A percentile compares a stretch with the other conserved stretches of the same genome.
phyloP scores from a whole-genome alignment of 2,329 filamentous ascomycete species.

The Sphaerostilbella broomeana region DNA sequence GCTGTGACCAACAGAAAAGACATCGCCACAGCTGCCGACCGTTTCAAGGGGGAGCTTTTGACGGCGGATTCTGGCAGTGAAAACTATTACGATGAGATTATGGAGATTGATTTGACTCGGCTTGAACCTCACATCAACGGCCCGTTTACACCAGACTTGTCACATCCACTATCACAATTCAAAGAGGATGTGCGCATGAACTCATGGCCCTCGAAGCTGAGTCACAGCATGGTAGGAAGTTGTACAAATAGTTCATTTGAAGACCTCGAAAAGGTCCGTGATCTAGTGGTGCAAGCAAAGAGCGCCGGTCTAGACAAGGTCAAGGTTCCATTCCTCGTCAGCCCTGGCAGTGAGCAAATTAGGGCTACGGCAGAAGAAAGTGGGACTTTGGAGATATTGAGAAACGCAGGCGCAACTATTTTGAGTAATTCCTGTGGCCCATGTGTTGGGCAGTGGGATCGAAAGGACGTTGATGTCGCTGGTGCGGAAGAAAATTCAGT shows the following conservation, averaged over 20 bases:
- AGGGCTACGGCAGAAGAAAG: constrained; percentile 87
- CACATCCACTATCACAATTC: constrained; percentile 96
- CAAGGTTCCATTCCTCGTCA: constrained; percentile 89
- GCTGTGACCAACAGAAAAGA: constrained; percentile 80
- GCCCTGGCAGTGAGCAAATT: constrained; percentile 94
- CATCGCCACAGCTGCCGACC: constrained; percentile 79
- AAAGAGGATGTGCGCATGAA: constrained; percentile 89
- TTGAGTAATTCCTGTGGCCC: constrained; percentile 92
- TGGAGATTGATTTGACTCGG: constrained; percentile 91
- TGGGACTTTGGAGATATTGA: constrained; percentile 86
- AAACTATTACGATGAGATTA: constrained; percentile 92
- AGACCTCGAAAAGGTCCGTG: constrained; percentile 91
- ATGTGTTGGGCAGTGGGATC: constrained; percentile 94
- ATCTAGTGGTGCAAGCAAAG: constrained; percentile 85
- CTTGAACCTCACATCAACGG: constrained; percentile 98
- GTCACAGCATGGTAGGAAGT: constrained; percentile 93
- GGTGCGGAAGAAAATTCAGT: constrained; percentile 97
- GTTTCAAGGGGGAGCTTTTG: constrained; percentile 79
- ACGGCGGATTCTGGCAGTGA: no score
- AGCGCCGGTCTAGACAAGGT: constrained; percentile 90
- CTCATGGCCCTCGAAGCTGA: constrained; percentile 92
- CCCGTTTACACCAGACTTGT: constrained; percentile 96
- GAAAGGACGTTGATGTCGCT: constrained; percentile 85
- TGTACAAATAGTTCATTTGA: constrained; percentile 87
- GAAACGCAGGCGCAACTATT: constrained; percentile 92